Base-by-base conservation (phyloP, 2,329 filamentous ascomycete genomes). In the Alternaria triticimaculans region DNA sequence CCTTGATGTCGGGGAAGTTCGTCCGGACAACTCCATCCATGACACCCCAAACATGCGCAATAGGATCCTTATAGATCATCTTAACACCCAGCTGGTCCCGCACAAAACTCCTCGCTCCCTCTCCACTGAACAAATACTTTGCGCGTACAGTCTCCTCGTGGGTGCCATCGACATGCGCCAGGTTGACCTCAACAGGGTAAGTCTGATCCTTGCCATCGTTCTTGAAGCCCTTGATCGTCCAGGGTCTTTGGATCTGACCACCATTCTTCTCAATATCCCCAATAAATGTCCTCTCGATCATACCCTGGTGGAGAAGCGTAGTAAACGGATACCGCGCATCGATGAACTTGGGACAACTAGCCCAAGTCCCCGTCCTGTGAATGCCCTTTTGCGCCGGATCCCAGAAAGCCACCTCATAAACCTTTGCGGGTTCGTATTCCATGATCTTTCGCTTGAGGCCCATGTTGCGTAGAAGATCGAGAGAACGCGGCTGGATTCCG, bases 391-490 rank as follows among this genome's bases (percentile, higher is more conserved):
- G 75, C 56, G 77, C 76, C 18, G 88, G 88, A 72, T 90, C 87
- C 88, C 88, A 90, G 75, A 90, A 90, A 6, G 88, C 87, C 30
- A 90, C 88, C 72, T 90, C 87, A 76, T 87, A 97, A 25, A 97
- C 93, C 74, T 92, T 93, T 2, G 94, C 94, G 7, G 94, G 94
- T 67, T 94, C 88, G 75, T 95, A 86, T 20, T 89, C 91, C 93
- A 97, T 97, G 75, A 97, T 92, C 60, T 89, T 88, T 48, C 92
- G 88, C 83, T 97, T 97, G 61, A 97, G 84, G 1, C 92, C 93
- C 90, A 97, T 93, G 76, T 97, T 97, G 56, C 92, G 89, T 51
- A 97, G 85, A 15, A 97, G 87, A 72, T 97, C 94, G 23, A 96
- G 85, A 0, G 94, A 96, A 43, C 94, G 90, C 41, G 94, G 94